These are phyloP conservation scores for Thecaphora frezii DNA, from an alignment of 1,284 basidiomycete species.

Conservation along the genomic window DNA sequence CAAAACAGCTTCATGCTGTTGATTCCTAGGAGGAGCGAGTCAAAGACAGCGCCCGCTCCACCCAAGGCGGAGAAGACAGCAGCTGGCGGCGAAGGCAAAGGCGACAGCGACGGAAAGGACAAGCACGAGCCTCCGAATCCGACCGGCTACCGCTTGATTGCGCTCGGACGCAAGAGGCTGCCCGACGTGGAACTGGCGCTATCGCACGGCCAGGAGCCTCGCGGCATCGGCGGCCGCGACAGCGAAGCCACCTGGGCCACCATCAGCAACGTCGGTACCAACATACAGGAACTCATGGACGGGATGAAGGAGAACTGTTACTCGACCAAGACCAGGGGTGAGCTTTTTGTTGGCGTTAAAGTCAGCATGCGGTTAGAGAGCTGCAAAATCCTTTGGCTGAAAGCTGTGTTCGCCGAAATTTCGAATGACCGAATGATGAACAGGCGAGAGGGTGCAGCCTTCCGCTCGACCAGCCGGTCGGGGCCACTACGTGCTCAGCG, in stretches of 20 bases:
- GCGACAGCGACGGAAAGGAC: conserved; percentile 4
- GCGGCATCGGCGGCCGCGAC: conserved; percentile 40
- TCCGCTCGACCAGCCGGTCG: conserved; percentile 35
- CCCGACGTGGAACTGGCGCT: conserved; percentile 37
- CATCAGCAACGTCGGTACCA: conserved; percentile 33
- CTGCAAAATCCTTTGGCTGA: too few relatives aligned
- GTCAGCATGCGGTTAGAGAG: too few relatives aligned
- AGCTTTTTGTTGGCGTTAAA: background rate
- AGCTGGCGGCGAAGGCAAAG: conserved; percentile 2
- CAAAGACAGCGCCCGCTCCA: conserved; percentile 19
- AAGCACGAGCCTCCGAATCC: conserved; percentile 27
- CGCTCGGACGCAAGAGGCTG: conserved; percentile 42
- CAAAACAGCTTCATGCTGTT: conserved; percentile 39
- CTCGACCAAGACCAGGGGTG: conserved; percentile 38
- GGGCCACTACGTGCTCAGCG: conserved; percentile 37
- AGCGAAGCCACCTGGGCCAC: conserved; percentile 43
- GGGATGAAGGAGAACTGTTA: conserved; percentile 31
- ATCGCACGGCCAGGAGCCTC: conserved; percentile 27
- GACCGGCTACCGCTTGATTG: conserved; percentile 34
- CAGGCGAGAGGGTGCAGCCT: conserved; percentile 35
- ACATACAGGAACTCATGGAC: conserved; percentile 14
- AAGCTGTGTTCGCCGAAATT: too few relatives aligned
- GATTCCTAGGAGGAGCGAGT: conserved; percentile 30
- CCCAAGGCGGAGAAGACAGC: conserved; percentile 1
- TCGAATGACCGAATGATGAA: too few relatives aligned